A percentile compares a stretch with the other conserved stretches of the same genome.
Conservation (phyloP, 1,284 basidiomycete genomes). For the Anthracocystis panici-leucophaei region DNA sequence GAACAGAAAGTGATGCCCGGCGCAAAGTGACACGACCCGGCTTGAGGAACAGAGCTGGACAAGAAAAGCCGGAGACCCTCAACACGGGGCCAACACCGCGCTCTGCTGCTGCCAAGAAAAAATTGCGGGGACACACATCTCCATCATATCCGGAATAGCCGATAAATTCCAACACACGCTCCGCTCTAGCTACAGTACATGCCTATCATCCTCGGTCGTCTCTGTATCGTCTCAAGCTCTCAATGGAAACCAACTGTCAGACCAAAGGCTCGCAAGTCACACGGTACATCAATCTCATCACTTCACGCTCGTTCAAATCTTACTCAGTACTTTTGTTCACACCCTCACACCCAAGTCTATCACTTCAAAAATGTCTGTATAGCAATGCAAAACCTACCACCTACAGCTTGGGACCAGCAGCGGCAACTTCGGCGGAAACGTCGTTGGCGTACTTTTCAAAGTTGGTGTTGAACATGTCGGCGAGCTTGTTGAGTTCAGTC, state of each 20-base stretch:
- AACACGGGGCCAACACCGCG: slow-evolving; percentile 26
- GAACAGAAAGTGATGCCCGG: too few relatives aligned
- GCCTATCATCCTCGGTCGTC: background rate
- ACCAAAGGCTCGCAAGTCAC: background rate
- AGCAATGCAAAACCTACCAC: background rate
- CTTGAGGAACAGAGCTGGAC: too few relatives aligned
- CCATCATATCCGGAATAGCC: slow-evolving; percentile 16
- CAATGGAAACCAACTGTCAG: background rate
- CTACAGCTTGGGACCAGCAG: slow-evolving; percentile 60
- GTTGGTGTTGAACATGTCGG: slow-evolving; percentile 68
- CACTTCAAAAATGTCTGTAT: slow-evolving; percentile 12
- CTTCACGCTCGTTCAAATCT: too few relatives aligned
- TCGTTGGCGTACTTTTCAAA: slow-evolving; percentile 67
- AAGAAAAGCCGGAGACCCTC: background rate
- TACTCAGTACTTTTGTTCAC: background rate
- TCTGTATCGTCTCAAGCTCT: background rate
- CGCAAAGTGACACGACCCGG: slow-evolving; percentile 2
- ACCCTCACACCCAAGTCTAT: background rate
- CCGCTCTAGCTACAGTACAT: background rate
- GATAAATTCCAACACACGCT: too few relatives aligned
- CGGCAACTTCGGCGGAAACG: slow-evolving; percentile 61
- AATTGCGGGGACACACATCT: slow-evolving; percentile 21
- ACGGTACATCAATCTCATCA: background rate
- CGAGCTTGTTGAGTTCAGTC: slow-evolving; percentile 66
- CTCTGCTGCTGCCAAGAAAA: slow-evolving; percentile 4